These are phyloP conservation scores for Exophiala dermatitidis DNA, from an alignment of 2,329 filamentous ascomycete genomes.

Conservation along the genomic window DNA sequence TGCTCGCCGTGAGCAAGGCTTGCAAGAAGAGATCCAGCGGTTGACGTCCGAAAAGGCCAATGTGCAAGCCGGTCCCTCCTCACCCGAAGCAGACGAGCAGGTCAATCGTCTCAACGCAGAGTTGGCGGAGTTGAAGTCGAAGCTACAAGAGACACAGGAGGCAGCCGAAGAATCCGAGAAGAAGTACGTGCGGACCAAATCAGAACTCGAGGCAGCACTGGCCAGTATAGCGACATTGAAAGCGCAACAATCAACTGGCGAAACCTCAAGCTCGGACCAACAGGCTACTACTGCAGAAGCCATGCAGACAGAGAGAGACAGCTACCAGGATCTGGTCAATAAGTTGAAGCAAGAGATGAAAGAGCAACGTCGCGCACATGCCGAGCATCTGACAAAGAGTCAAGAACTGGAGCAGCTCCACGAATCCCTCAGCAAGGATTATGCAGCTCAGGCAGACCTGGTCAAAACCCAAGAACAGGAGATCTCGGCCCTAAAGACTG, in stretches of 20 bases:
- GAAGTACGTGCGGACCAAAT: slow-evolving; percentile 63
- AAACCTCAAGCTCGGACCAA: slow-evolving; percentile 4
- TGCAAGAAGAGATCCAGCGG: slow-evolving; percentile 62
- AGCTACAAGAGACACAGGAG: slow-evolving; percentile 64
- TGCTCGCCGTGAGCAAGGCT: slow-evolving; percentile 64
- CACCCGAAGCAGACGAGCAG: slow-evolving; percentile 43
- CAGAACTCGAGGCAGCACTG: slow-evolving; percentile 63
- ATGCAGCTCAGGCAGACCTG: slow-evolving; percentile 58
- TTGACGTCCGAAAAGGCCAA: slow-evolving; percentile 45
- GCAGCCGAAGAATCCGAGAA: slow-evolving; percentile 66
- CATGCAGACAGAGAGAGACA: slow-evolving; percentile 45
- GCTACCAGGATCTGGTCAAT: slow-evolving; percentile 54
- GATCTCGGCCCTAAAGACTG: slow-evolving; percentile 34
- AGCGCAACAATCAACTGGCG: slow-evolving; percentile 29
- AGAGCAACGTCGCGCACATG: slow-evolving; percentile 69
- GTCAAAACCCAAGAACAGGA: slow-evolving; percentile 51
- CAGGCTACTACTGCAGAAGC: slow-evolving; percentile 37
- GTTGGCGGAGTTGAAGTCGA: slow-evolving; percentile 65
- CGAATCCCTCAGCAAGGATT: slow-evolving; percentile 55
- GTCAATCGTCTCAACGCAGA: slow-evolving; percentile 58
- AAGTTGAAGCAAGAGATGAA: slow-evolving; percentile 68
- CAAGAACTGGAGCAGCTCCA: slow-evolving; percentile 68
- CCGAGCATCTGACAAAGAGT: slow-evolving; percentile 61
- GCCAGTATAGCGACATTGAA: slow-evolving; percentile 46
- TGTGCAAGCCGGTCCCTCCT: slow-evolving; percentile 36